Conservation (phyloP, 768 basidiomycete genomes). For the Suillus placidus region DNA sequence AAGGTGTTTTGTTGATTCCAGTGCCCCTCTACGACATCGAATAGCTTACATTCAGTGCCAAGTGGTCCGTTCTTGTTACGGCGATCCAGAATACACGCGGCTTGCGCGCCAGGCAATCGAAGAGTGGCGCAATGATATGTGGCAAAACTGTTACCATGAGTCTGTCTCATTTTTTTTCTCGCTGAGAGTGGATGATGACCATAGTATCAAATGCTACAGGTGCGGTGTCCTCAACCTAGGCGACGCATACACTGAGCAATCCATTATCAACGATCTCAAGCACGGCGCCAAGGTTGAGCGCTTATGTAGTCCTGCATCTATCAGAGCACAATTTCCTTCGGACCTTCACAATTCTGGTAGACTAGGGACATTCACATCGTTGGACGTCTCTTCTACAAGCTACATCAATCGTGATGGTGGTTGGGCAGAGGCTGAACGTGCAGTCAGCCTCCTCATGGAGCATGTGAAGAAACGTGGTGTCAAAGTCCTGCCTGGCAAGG, state of each 20-base stretch:
- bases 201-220: constrained; percentile 12
- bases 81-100: constrained; percentile 65
- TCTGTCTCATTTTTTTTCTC: constrained; percentile 40
- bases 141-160: constrained; percentile 85
- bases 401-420: constrained; percentile 81
- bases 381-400: constrained; percentile 43
- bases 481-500: constrained; percentile 56
- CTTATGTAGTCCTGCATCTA: constrained; percentile 18
- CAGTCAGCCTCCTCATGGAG: constrained; percentile 54
- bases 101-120: constrained; percentile 78
- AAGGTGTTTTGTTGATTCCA: constrained; percentile 20
- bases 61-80: constrained; percentile 80
- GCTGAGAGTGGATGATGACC: neutral
- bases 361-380: constrained; percentile 16
- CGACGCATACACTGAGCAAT: constrained; percentile 49
- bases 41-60: neutral
- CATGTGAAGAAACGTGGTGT: constrained; percentile 65
- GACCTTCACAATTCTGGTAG: constrained; percentile 18
- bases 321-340: constrained; percentile 22
- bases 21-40: neutral
- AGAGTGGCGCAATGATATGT: constrained; percentile 71
- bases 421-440: constrained; percentile 82
- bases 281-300: constrained; percentile 53
- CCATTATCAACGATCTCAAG: constrained; percentile 64
- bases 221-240: constrained; percentile 32